Base-by-base conservation (phyloP, 306 rosid species). In the Arachis hypogaea region DNA sequence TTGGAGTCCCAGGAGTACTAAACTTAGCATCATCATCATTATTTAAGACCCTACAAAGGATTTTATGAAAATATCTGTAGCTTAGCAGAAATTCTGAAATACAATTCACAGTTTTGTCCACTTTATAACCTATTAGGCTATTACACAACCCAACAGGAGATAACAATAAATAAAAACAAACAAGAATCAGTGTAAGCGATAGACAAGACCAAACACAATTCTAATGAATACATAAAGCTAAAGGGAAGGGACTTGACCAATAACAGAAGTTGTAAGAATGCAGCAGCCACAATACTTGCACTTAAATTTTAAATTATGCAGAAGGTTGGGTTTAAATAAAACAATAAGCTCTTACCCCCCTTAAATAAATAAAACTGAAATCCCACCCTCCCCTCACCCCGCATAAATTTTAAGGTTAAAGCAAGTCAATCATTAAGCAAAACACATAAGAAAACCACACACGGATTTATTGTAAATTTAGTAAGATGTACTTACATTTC, bases 41-140 rank as follows among this genome's bases (percentile, higher is more conserved):
- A 64, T 87, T 85, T 83, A 87, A 83, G 79, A 88, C 80, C 96
- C 98, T 94, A 72, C 64, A 67, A 22, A 59, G 54, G 40, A 65
- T 58, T 66, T 29, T 63, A 75, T 59, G 77, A 74, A 76, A 50
- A 76, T 63, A 64, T 9, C 14, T 54, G 28, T 59, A 16, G 38
- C 33, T 50, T 43, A 30, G 12, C 14, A 47, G 63, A 30, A 63
- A 69, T 46, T 64, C 36, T 60, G 56, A 71, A 36, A 36, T 36
- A 66, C 59, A 54, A 69, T 45, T 43, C 38, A 67, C 56, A 76
- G 49, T 51, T 57, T 10, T 56, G 57, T 44, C 70, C 11, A n/a
- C 64, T 12, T 43, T 57, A 33, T 62, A 60, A 38, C 49, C 1
- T 22, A 22, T 22, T 22, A 22, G 22, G 22, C 50, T 69, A 36